Percentiles rank a stretch among this genome's conserved stretches.
Evolutionary conservation across 148 eudicot species (phyloP).

Genomic region (Simmondsia chinensis): DNA sequence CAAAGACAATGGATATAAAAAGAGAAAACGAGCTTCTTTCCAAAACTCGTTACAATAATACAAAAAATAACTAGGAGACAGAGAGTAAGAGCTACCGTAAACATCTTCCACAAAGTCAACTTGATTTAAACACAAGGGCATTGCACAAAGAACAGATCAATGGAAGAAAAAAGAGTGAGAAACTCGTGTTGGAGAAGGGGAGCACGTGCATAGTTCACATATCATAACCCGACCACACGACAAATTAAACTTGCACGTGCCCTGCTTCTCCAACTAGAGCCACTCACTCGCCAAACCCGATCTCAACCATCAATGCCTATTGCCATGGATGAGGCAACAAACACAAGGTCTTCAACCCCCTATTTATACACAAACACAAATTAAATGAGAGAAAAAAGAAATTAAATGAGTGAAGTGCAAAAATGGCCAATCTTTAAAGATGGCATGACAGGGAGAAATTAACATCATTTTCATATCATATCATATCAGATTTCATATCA

Average conservation of each 20-base stretch:
- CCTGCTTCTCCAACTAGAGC: conserved; percentile 91
- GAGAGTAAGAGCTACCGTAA: too few relatives aligned
- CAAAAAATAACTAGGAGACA: too few relatives aligned
- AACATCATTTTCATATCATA: too few relatives aligned
- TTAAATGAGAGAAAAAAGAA: not conserved
- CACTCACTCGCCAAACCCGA: conserved; percentile 41
- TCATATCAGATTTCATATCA: too few relatives aligned
- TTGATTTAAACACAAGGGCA: not conserved
- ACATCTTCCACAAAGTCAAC: not conserved
- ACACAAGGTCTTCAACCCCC: too few relatives aligned
- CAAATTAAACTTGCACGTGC: conserved; percentile 61
- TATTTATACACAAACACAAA: conserved; percentile 13
- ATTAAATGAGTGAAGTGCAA: conserved; percentile 22
- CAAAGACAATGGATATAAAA: too few relatives aligned
- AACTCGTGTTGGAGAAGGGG: conserved; percentile 62
- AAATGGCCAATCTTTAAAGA: conserved; percentile 32
- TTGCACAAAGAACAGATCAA: conserved; percentile 9
- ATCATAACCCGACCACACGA: not conserved
- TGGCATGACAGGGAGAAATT: not conserved
- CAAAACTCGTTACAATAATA: too few relatives aligned
- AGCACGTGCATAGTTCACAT: conserved; percentile 47
- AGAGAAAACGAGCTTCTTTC: too few relatives aligned
- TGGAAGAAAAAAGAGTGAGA: conserved; percentile 18
- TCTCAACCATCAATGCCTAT: too few relatives aligned
- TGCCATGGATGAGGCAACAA: too few relatives aligned